phyloP scores from a whole-genome alignment of 805 yeast genomes.

The Deakozyma indianensis region DNA sequence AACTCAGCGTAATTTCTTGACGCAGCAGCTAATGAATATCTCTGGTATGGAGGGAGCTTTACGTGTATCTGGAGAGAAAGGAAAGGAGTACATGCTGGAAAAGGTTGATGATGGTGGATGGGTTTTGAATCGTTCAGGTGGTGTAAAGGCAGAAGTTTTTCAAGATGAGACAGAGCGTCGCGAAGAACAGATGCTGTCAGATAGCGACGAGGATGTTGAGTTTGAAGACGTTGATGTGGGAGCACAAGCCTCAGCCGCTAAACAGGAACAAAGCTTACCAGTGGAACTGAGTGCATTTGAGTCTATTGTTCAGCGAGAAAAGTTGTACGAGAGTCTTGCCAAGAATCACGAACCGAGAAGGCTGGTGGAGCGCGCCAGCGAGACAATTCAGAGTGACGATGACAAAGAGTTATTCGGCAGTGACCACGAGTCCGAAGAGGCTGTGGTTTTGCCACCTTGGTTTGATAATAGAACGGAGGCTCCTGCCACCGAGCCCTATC shows the following conservation, averaged over 20 bases:
- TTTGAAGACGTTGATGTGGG: constrained; percentile 56
- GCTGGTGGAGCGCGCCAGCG: too few relatives aligned
- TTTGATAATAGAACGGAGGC: background rate
- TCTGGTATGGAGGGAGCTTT: constrained; percentile 54
- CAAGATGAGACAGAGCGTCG: constrained; percentile 28
- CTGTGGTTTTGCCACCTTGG: constrained; percentile 7
- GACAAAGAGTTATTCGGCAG: constrained; percentile 4
- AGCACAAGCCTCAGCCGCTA: constrained; percentile 6
- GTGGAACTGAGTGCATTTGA: constrained; percentile 14
- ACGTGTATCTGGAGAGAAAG: constrained; percentile 74
- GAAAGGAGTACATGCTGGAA: constrained; percentile 51
- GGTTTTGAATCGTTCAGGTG: constrained; percentile 32
- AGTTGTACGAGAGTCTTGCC: constrained; percentile 9
- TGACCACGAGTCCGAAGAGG: constrained; percentile 9
- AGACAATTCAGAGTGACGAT: constrained; percentile 14
- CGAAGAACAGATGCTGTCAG: constrained; percentile 4
- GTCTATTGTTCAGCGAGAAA: constrained; percentile 12
- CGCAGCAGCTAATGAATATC: constrained; percentile 73
- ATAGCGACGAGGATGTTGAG: constrained; percentile 32
- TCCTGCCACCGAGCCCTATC: background rate
- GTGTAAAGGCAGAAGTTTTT: constrained; percentile 23
- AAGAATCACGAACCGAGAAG: constrained; percentile 4
- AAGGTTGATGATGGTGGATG: constrained; percentile 72
- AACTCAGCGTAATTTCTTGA: constrained; percentile 75
- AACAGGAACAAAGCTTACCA: constrained; percentile 1